Base-by-base conservation (phyloP, 208 protist species). In the Dictyostelium gargantuum region DNA sequence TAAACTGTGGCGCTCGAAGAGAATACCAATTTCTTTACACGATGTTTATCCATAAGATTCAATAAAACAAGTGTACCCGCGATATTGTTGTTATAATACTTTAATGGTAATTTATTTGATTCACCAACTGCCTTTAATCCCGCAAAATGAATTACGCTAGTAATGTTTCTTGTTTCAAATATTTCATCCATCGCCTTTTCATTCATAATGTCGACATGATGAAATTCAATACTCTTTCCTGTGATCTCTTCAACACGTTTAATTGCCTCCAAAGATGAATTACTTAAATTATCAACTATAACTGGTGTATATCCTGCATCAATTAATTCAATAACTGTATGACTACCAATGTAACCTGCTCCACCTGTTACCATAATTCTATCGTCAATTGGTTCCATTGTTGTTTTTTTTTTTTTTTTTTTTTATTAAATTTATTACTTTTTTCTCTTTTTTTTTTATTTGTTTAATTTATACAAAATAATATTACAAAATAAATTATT, bases 61-160 rank as follows among this genome's bases (percentile, higher is more conserved):
- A 99, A 93, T n/a, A 99, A 91, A 72, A 94, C 93, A 21, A 99
- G 75, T 56, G 98, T 99, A 29, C 98, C 98, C 23, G 95, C 95
- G 32, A 99, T 96, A 93, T 99, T 99, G 95, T 99, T 99, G 54
- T 99, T 94, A 95, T 99, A 99, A 95, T 99, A 99, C 5, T 93
- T 75, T 38, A 99, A 84, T 29, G 98, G 98, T 72, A 98, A 95
- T 38, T 63, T 61, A 46, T 98, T 96, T 77, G 96, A 98, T 93
- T 99, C 98, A 10, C 97, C 97, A 11, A 99, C 98, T 48, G 97
- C 96, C 92, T 98, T 98, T 4, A 97, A 91, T 3, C 94, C 96
- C 9, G 98, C 98, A 96, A 99, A 98, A 93, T 99, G 98, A 72
- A 99, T 98, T 42, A 99, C 98, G 4, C 96, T 97, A 40, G 97